Conservation (phyloP, 768 basidiomycete species). For the Russula lepida region DNA sequence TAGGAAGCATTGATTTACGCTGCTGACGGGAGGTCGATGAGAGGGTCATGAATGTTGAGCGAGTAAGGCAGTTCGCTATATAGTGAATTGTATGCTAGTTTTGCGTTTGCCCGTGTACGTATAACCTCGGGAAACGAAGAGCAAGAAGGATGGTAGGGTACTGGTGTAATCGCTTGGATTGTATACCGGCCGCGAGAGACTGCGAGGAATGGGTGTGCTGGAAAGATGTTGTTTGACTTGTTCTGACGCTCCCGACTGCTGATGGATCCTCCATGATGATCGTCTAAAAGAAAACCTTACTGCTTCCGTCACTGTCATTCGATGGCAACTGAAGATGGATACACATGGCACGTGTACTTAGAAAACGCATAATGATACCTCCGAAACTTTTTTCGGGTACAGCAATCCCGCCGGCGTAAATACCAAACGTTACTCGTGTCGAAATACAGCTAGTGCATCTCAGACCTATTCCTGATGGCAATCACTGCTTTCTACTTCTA, state of each 20-base stretch:
- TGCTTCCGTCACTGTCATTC: background rate
- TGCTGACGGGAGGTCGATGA: slow-evolving; percentile 7
- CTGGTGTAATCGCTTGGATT: background rate
- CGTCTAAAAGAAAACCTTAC: background rate
- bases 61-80: background rate
- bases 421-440: too few relatives aligned
- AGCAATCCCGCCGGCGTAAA: too few relatives aligned
- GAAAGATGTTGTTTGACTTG: background rate
- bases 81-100: background rate
- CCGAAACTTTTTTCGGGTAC: too few relatives aligned
- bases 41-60: background rate
- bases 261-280: background rate
- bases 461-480: background rate
- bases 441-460: too few relatives aligned
- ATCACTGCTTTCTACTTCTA: background rate
- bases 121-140: too few relatives aligned
- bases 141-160: background rate
- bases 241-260: background rate
- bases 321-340: too few relatives aligned
- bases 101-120: background rate
- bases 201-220: background rate
- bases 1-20: slow-evolving; percentile 16
- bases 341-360: too few relatives aligned
- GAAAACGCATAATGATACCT: too few relatives aligned
- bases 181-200: background rate